Evolutionary conservation across 495 filamentous ascomycete species (phyloP).

Genomic region (Monascus purpureus): DNA sequence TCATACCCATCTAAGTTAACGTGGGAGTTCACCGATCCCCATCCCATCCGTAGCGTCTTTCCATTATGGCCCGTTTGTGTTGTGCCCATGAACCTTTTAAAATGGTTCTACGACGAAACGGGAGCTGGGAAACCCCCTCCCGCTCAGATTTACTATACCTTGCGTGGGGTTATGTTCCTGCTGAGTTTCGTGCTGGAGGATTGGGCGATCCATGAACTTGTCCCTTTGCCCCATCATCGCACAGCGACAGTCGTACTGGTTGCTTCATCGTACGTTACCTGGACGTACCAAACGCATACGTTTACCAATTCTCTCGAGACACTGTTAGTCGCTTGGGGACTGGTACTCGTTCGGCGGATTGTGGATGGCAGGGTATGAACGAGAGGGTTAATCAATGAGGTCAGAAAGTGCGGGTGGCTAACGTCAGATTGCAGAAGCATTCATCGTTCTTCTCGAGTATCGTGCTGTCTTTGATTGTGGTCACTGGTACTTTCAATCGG

Average conservation of each 20-base stretch:
- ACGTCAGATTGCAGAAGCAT: slow-evolving; percentile 38
- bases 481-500: slow-evolving; percentile 84
- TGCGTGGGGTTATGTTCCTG: slow-evolving; percentile 80
- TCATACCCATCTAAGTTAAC: slow-evolving; percentile 71
- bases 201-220: slow-evolving; percentile 88
- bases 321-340: slow-evolving; percentile 73
- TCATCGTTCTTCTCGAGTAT: slow-evolving; percentile 61
- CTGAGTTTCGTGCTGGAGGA: slow-evolving; percentile 93
- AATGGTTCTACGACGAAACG: slow-evolving; percentile 66
- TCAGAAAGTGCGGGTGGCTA: slow-evolving; percentile 4
- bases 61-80: slow-evolving; percentile 92
- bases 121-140: slow-evolving; percentile 42
- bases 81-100: slow-evolving; percentile 76
- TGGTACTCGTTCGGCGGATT: slow-evolving; percentile 82
- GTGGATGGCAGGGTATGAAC: slow-evolving; percentile 52
- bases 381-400: slow-evolving; percentile 1
- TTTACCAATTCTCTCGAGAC: slow-evolving; percentile 98
- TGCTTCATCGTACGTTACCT: slow-evolving; percentile 93
- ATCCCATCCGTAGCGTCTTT: slow-evolving; percentile 87
- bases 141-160: slow-evolving; percentile 70
- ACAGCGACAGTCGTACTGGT: slow-evolving; percentile 62
- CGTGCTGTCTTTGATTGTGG: slow-evolving; percentile 62
- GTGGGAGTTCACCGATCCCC: slow-evolving; percentile 83
- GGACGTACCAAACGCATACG: slow-evolving; percentile 97
- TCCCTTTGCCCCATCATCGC: slow-evolving; percentile 58